A percentile compares a stretch with the other conserved stretches of the same genome.
These are phyloP conservation scores for Solanum ahanhuiri DNA, from an alignment of 257 asterid genomes.

Conservation along the genomic window DNA sequence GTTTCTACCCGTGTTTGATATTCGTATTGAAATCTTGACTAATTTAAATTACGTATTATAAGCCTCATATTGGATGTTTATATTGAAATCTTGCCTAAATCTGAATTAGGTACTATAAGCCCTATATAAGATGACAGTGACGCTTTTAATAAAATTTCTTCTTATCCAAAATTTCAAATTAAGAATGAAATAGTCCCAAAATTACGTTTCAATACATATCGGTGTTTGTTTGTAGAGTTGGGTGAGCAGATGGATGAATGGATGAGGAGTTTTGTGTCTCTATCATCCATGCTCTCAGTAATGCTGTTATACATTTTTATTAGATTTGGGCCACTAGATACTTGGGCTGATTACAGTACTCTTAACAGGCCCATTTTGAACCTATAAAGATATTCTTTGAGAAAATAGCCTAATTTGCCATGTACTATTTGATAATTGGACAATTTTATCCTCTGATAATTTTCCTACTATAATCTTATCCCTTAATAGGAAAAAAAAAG, in stretches of 20 bases:
- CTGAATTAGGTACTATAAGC: too few species aligned
- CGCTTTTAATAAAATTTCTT: too few species aligned
- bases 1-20: too few species aligned
- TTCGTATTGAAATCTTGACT: too few species aligned
- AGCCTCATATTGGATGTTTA: too few species aligned
- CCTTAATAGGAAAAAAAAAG: neutral
- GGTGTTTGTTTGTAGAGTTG: too few species aligned
- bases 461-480: neutral
- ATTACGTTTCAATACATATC: too few species aligned
- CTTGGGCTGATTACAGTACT: neutral
- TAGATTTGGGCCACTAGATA: neutral
- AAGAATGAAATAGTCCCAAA: too few species aligned
- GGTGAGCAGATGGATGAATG: neutral
- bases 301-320: neutral
- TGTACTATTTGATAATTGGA: neutral
- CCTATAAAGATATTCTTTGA: neutral
- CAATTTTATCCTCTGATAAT: neutral
- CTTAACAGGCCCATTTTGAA: neutral
- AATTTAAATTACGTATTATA: too few species aligned
- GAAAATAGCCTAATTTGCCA: neutral
- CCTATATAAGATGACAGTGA: too few species aligned
- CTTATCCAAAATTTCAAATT: too few species aligned
- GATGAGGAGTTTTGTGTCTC: constrained; percentile 1
- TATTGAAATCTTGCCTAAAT: too few species aligned
- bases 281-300: neutral